These are phyloP conservation scores for Lentinula sp. DNA, from an alignment of 768 basidiomycete species.

Conservation along the genomic window DNA sequence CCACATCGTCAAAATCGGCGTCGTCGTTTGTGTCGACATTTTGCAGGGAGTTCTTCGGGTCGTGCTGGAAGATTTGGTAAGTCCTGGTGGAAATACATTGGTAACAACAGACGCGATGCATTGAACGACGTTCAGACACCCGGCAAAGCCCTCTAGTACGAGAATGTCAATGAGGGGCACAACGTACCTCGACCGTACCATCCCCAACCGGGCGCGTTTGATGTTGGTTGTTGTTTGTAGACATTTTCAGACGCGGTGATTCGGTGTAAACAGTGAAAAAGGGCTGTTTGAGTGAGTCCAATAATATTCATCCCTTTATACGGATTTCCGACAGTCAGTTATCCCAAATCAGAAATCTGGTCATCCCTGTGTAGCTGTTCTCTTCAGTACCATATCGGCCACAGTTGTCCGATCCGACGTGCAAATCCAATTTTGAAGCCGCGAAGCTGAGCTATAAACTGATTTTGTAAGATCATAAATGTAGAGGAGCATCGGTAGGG, in stretches of 20 bases:
- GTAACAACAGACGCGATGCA: no score
- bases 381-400: no score
- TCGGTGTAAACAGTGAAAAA: not conserved
- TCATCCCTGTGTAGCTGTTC: no score
- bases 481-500: no score
- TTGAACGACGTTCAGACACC: not conserved
- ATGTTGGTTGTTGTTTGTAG: not conserved
- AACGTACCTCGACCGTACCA: not conserved
- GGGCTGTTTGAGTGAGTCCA: not conserved
- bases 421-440: no score
- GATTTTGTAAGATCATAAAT: no score
- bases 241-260: not conserved
- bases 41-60: not conserved
- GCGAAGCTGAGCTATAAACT: no score
- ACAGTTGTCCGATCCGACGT: no score
- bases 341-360: no score
- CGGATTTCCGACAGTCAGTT: not conserved
- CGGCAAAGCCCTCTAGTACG: no score
- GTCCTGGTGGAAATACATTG: no score
- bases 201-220: not conserved
- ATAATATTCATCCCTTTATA: not conserved
- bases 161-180: not conserved
- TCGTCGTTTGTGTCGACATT: not conserved
- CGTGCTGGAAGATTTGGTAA: not conserved
- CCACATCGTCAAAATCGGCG: not conserved